Percentiles rank a stretch among this genome's conserved stretches.
Conservation (phyloP, 257 asterid genomes). For the Solanum virginianum region DNA sequence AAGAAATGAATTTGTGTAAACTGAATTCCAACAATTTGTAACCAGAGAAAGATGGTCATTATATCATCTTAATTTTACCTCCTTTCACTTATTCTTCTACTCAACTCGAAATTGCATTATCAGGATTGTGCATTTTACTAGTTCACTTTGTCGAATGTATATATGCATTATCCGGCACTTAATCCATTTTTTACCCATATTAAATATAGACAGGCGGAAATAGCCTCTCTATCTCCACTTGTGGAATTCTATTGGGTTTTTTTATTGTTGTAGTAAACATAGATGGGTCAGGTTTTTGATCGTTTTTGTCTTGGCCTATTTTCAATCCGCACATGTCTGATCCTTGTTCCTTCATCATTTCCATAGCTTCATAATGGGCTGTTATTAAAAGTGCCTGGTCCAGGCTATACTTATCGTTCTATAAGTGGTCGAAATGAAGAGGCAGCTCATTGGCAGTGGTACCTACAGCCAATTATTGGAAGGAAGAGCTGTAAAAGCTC, state of each 20-base stretch:
- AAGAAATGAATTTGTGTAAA: neutral
- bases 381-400: neutral
- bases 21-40: neutral
- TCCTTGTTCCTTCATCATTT: neutral
- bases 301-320: neutral
- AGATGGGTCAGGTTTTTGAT: neutral
- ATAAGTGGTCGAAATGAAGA: neutral
- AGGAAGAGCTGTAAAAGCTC: neutral
- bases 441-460: neutral
- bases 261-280: neutral
- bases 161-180: neutral
- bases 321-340: neutral
- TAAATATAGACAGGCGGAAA: neutral
- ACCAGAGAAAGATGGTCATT: neutral
- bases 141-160: neutral
- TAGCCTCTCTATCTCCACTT: no score
- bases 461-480: neutral
- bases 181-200: neutral
- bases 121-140: neutral
- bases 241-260: no score
- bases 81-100: neutral
- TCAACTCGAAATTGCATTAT: neutral
- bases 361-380: neutral
- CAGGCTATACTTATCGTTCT: neutral
- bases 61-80: neutral